Evolutionary conservation across 495 filamentous ascomycete genomes (phyloP), one percentile per base, ranked within the genome.

Genomic region (Neurospora terricola): DNA sequence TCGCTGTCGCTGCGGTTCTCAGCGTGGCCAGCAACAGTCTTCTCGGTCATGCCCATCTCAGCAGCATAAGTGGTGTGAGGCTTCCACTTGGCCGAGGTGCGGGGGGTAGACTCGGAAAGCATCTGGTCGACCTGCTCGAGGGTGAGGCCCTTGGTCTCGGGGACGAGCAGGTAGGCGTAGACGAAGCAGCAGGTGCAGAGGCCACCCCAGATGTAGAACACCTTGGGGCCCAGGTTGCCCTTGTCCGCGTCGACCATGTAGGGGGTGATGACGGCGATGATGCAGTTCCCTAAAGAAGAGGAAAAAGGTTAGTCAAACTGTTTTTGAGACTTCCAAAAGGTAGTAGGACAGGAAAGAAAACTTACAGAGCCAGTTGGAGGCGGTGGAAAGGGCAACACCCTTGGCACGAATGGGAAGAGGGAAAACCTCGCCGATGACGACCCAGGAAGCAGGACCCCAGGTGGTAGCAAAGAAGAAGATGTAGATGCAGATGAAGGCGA

Each of bases 101-200:
- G 80, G 10, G 92, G 89, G 3, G 85, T 91, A 5, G 88, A 86
- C 84, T 94, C 92, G 78, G 91, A 90, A 83, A 96, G 86, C 93
- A 95, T 94, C 82, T 89, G 87, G 83, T 95, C 93, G 76, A 96
- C 91, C 80, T 96, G 92, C 84, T 96, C 93, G 43, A 95, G 91
- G 10, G 91, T 91, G n/a, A 96, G 84, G 73, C 92, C 92, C 88
- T 94, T 94, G 79, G 92, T 94, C 87, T 94, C 92, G 45, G 91
- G 91, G 69, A 94, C 85, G 48, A 94, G 86, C 86, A 92, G 90
- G 85, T 91, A 94, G 71, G 91, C 86, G 82, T 89, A 94, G 77
- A 92, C 73, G 76, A 93, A 85, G 78, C 87, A 89, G 76, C 81
- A 71, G 72, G 83, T 80, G 85, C 91, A 93, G 66, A 92, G 88